These are phyloP conservation scores for Dryadomyces quercus-mongolicae DNA, from an alignment of 2,329 filamentous ascomycete genomes.

Conservation along the genomic window DNA sequence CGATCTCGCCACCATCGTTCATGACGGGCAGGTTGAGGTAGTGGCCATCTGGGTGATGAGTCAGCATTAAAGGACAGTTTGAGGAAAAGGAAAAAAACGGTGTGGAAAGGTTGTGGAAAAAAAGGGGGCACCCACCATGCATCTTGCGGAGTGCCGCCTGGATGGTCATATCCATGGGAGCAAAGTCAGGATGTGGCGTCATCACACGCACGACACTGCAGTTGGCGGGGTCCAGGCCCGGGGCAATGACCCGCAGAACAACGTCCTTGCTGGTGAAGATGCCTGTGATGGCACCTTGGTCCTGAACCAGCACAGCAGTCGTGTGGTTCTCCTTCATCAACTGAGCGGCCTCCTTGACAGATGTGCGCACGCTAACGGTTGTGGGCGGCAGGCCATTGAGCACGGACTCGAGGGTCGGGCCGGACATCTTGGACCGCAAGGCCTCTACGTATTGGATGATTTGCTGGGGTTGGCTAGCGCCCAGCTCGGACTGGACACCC, in stretches of 20 bases:
- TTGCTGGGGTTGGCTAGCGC: conserved; percentile 91
- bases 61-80: background rate
- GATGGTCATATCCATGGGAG: conserved; percentile 97
- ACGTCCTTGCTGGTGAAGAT: conserved; percentile 99
- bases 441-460: conserved; percentile 99
- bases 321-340: conserved; percentile 99
- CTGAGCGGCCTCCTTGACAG: conserved; percentile 87
- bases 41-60: conserved; percentile 62
- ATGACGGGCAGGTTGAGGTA: conserved; percentile 97
- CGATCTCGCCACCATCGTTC: conserved; percentile 94
- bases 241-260: conserved; percentile 92
- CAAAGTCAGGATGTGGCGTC: conserved; percentile 98
- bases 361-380: conserved; percentile 90
- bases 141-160: conserved; percentile 97
- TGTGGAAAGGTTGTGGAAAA: background rate
- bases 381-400: conserved; percentile 84
- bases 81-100: background rate
- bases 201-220: conserved; percentile 98
- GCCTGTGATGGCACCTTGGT: conserved; percentile 93
- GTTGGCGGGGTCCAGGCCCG: conserved; percentile 81
- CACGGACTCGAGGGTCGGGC: conserved; percentile 88
- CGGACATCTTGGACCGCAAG: conserved; percentile 91
- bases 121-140: conserved; percentile 58
- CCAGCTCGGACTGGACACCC: conserved; percentile 93
- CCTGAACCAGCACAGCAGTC: conserved; percentile 89